Percentiles rank a stretch among this genome's conserved stretches.
Evolutionary conservation across 1,284 basidiomycete species (phyloP).

Genomic region (Xerocomus nothofagi): DNA sequence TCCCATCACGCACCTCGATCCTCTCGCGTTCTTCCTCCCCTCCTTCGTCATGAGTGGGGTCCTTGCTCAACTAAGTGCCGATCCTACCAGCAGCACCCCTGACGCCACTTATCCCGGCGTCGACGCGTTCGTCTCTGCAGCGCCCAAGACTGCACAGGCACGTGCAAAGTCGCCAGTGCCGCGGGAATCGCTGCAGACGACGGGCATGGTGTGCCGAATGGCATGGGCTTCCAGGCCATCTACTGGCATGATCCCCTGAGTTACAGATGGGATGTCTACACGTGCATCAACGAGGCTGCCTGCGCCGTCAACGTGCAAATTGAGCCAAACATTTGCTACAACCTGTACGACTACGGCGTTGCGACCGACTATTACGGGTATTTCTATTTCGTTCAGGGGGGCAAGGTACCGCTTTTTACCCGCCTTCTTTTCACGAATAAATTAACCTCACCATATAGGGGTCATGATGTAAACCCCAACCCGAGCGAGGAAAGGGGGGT

Average conservation of each 20-base stretch:
- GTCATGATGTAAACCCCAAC: no score
- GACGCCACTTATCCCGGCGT: neutral
- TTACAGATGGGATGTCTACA: neutral
- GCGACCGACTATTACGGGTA: neutral
- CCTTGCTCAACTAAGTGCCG: neutral
- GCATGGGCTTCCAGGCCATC: no score
- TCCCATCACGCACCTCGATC: neutral
- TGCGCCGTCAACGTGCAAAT: neutral
- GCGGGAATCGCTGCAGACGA: no score
- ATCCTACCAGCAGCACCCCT: neutral
- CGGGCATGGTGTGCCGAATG: no score
- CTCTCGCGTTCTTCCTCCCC: neutral
- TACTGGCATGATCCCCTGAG: neutral
- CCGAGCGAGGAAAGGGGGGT: no score
- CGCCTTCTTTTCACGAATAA: no score
- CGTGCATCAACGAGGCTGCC: slow-evolving; percentile 1
- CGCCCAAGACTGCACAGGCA: neutral
- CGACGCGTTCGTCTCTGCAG: slow-evolving; percentile 8
- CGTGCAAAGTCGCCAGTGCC: no score
- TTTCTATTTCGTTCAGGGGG: neutral
- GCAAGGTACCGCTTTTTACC: no score
- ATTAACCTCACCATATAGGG: no score
- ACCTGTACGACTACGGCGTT: slow-evolving; percentile 1
- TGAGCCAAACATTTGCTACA: slow-evolving; percentile 3
- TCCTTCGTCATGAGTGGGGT: neutral